phyloP scores from a whole-genome alignment of 75 land plant species.

The Sequoiadendron giganteum region DNA sequence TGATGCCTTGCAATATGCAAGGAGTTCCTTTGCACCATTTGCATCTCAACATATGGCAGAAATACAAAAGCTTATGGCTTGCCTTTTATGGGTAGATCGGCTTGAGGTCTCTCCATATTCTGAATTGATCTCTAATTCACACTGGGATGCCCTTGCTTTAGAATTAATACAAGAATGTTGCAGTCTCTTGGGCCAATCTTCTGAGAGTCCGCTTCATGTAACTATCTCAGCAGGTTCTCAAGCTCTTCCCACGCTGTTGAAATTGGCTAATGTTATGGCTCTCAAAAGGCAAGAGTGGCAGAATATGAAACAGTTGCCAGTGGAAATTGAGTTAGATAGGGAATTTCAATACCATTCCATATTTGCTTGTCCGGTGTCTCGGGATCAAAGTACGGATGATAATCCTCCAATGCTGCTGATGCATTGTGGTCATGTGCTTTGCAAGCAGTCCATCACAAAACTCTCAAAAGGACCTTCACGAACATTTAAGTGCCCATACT shows the following conservation, averaged over 20 bases:
- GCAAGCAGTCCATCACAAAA: slow-evolving; percentile 80
- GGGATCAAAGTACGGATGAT: slow-evolving; percentile 71
- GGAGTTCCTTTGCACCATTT: slow-evolving; percentile 61
- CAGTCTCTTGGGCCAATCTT: slow-evolving; percentile 74
- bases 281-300: slow-evolving; percentile 88
- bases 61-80: slow-evolving; percentile 79
- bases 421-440: slow-evolving; percentile 91
- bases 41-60: slow-evolving; percentile 56
- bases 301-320: slow-evolving; percentile 75
- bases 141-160: slow-evolving; percentile 72
- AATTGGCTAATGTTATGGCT: slow-evolving; percentile 72
- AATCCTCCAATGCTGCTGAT: slow-evolving; percentile 91
- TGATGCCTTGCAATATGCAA: slow-evolving; percentile 73
- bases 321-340: slow-evolving; percentile 71
- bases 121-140: slow-evolving; percentile 56
- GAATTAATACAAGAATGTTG: slow-evolving; percentile 82
- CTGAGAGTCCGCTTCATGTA: slow-evolving; percentile 76
- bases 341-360: slow-evolving; percentile 89
- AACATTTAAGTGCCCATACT: slow-evolving; percentile 91
- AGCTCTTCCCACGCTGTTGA: slow-evolving; percentile 76
- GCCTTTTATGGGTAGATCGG: slow-evolving; percentile 56
- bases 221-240: slow-evolving; percentile 72
- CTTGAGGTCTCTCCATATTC: slow-evolving; percentile 79
- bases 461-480: slow-evolving; percentile 61
- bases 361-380: slow-evolving; percentile 88